Evolutionary conservation across 352 stramenopile species (phyloP), one percentile per base, ranked within the genome.

Genomic region (Blastocystis sp.): DNA sequence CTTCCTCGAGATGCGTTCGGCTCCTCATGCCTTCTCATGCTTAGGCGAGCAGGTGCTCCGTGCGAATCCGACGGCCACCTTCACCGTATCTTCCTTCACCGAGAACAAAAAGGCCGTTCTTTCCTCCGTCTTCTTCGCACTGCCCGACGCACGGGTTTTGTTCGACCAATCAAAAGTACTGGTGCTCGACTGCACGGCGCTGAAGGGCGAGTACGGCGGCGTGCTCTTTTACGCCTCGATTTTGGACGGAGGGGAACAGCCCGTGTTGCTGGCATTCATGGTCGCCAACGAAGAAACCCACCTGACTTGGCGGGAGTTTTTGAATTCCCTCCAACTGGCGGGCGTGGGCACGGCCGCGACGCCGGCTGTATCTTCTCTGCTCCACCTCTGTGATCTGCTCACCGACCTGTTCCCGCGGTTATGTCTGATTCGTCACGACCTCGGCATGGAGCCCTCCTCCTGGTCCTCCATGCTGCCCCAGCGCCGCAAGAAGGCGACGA

Each of bases 161-260:
- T 64, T 56, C 48, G 52, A 67, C 10, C n/a, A 59, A 10, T 40
- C 34, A 5, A 62, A 84, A 70, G 0, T 69, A 10, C 61, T 84
- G 4, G 53, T 23, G n/a, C n/a, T 84, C 2, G 74, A 84, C 11
- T 84, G 74, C 21, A 69, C 53, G 11, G 28, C 34, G 45, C 48
- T 84, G 52, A 67, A 84, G 34, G 43, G 52, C 40, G 74, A 84
- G 21, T 56, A 43, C 21, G 53, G 45, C 21, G 74, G 74, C 11
- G 74, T 84, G 28, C 17, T 84, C 2, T 84, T 84, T 28, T 53
- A 84, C 45, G 74, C 52, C 45, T 84, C 74, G 11, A 64, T 23
- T 28, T 59, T 84, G 17, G 74, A 84, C 66, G 45, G 45, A 0
- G 74, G 56, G 0, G n/a, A 70, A 2, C n/a, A 69, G 11, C 56